phyloP scores from a whole-genome alignment of 1,284 basidiomycete genomes.

The Fistulina hepatica region DNA sequence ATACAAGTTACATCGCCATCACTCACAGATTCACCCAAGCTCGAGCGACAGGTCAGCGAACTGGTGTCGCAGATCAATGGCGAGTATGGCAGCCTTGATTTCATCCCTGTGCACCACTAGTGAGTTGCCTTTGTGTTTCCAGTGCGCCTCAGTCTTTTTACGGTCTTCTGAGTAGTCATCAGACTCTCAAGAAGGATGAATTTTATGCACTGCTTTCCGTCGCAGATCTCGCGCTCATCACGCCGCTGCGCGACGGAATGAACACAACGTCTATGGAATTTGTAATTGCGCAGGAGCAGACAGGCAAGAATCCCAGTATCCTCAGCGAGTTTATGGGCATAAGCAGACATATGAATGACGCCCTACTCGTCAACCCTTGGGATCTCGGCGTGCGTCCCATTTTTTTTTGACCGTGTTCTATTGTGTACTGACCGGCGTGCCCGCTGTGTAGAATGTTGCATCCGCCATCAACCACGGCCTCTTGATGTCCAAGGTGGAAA shows the following conservation, averaged over 20 bases:
- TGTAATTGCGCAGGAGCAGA: conserved; percentile 84
- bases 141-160: not conserved
- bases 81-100: conserved; percentile 90
- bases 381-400: conserved; percentile 60
- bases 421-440: not conserved
- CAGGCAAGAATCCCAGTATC: conserved; percentile 77
- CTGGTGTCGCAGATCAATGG: conserved; percentile 96
- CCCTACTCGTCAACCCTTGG: conserved; percentile 84
- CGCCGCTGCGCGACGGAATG: conserved; percentile 95
- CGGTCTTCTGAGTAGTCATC: conserved; percentile 64
- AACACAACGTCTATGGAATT: conserved; percentile 99
- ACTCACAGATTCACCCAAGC: conserved; percentile 84
- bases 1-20: conserved; percentile 93
- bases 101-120: conserved; percentile 99
- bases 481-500: conserved; percentile 72
- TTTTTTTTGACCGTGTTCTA: conserved; percentile 7
- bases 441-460: conserved; percentile 76
- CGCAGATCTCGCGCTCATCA: conserved; percentile 93
- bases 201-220: conserved; percentile 96
- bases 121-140: conserved; percentile 29
- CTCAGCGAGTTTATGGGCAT: conserved; percentile 98
- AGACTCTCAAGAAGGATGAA: conserved; percentile 95
- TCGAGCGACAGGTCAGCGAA: conserved; percentile 91
- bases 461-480: conserved; percentile 90
- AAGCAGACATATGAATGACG: conserved; percentile 75